Evolutionary conservation across 2,329 filamentous ascomycete genomes (phyloP).

Genomic region (Byssochlamys sp.): DNA sequence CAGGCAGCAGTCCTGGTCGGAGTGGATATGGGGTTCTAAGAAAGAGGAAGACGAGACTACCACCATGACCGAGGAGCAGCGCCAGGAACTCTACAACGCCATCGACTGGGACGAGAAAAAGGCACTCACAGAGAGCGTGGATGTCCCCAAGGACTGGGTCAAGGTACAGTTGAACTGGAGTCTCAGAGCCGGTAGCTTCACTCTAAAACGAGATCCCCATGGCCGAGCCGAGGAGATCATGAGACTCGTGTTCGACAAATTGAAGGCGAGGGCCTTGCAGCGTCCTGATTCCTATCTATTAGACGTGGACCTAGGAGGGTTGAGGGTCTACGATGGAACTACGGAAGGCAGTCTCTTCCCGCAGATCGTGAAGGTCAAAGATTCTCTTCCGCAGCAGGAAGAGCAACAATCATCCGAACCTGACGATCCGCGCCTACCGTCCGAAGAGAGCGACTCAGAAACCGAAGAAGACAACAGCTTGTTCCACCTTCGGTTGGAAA

Average conservation of each 20-base stretch:
- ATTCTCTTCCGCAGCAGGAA: slow-evolving; percentile 54
- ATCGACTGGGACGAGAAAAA: slow-evolving; percentile 99
- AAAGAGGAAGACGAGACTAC: slow-evolving; percentile 65
- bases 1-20: slow-evolving; percentile 74
- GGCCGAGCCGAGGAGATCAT: slow-evolving; percentile 71
- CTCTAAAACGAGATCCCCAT: slow-evolving; percentile 74
- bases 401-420: slow-evolving; percentile 21
- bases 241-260: slow-evolving; percentile 86
- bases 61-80: slow-evolving; percentile 87
- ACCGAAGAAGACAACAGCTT: slow-evolving; percentile 60
- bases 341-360: slow-evolving; percentile 83
- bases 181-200: slow-evolving; percentile 93
- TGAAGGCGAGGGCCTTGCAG: slow-evolving; percentile 80
- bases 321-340: slow-evolving; percentile 91
- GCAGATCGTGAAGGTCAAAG: slow-evolving; percentile 92
- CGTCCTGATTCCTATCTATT: slow-evolving; percentile 82
- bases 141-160: slow-evolving; percentile 79
- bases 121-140: slow-evolving; percentile 74
- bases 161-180: slow-evolving; percentile 88
- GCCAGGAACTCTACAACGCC: slow-evolving; percentile 89
- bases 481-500: slow-evolving; percentile 85
- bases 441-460: slow-evolving; percentile 31
- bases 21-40: slow-evolving; percentile 85
- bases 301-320: slow-evolving; percentile 79
- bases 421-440: slow-evolving; percentile 29